Base-by-base conservation (phyloP, 1,139 yeast species). In the Debaryomycetaceae sp. region DNA sequence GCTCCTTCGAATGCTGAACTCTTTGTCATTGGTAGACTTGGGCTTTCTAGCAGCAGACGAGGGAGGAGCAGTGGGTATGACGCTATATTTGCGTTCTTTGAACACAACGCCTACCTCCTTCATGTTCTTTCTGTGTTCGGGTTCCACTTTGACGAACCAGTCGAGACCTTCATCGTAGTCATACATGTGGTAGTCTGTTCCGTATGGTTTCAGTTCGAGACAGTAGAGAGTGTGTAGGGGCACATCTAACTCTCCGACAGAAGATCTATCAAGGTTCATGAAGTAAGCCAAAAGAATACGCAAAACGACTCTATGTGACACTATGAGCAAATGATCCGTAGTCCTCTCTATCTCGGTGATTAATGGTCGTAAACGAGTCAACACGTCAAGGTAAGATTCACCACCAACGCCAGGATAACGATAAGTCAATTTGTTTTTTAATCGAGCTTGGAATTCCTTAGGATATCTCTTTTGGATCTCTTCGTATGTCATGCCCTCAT, bases 321-420 rank as follows among this genome's bases (percentile, higher is more conserved):
- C 78, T 36, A 93, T 79, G 41, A 91, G 66, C 34, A 88, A 81
- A 62, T 90, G 95, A 56, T 90, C 96, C 13, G 89, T 86, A 46
- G 95, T 87, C 54, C 98, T 76, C 65, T 93, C 99, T 42, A 93
- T 77, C 62, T 93, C 99, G 9, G 91, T 90, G 51, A 93, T 91
- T 35, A 93, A 80, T 1, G 98, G 96, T 47, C 96, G 75, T 48
- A 93, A 73, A 49, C 99, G 76, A 51, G 91, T 88, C 57, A 93
- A 85, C 5, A 91, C 99, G 65, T 93, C 99, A 55, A 91, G 69
- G 56, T 91, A 91, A 0, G 96, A 87, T 66, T 91, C 98, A 33
- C 98, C 98, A n/a, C 97, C 97, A 43, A 89, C 87, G 8, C 98
- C 98, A 2, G 98, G 98, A 60, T 90, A 91, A 53, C 98, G 72